Conservation (phyloP, 129 eudicot genomes). For the Ambrosia trifida region DNA sequence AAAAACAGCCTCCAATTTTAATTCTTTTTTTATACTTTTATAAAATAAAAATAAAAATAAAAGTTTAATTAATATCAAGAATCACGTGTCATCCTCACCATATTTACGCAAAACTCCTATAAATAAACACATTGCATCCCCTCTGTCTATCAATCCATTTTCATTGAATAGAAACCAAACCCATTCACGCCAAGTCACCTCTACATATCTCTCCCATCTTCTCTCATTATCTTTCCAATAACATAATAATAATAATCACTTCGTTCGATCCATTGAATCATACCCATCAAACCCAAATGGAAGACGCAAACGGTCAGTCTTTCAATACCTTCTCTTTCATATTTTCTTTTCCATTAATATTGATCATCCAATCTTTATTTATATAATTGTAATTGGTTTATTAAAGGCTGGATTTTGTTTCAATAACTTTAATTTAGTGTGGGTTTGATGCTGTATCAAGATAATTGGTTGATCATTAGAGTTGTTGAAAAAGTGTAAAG, state of each 20-base stretch:
- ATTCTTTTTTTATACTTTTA: too few species aligned
- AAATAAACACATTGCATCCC: neutral
- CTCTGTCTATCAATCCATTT: neutral
- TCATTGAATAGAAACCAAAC: neutral
- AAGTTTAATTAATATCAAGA: too few species aligned
- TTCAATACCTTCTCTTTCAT: neutral
- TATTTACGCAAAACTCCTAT: too few species aligned
- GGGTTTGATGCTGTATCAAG: neutral
- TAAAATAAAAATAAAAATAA: too few species aligned
- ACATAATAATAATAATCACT: neutral
- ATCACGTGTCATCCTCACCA: too few species aligned
- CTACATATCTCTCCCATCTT: neutral
- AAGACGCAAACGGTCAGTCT: constrained; percentile 31
- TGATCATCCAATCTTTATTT: constrained; percentile 22
- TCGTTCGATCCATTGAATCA: constrained; percentile 7
- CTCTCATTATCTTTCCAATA: neutral
- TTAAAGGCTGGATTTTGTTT: neutral
- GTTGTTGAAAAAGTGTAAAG: constrained; percentile 2
- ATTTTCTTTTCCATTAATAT: neutral
- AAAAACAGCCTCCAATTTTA: too few species aligned
- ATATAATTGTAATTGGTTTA: neutral
- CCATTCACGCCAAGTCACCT: constrained; percentile 14
- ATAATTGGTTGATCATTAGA: constrained; percentile 1
- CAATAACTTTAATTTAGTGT: neutral
- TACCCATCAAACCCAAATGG: constrained; percentile 22